These are phyloP conservation scores for Leptographium lundbergii DNA, from an alignment of 2,329 filamentous ascomycete genomes.

Conservation along the genomic window DNA sequence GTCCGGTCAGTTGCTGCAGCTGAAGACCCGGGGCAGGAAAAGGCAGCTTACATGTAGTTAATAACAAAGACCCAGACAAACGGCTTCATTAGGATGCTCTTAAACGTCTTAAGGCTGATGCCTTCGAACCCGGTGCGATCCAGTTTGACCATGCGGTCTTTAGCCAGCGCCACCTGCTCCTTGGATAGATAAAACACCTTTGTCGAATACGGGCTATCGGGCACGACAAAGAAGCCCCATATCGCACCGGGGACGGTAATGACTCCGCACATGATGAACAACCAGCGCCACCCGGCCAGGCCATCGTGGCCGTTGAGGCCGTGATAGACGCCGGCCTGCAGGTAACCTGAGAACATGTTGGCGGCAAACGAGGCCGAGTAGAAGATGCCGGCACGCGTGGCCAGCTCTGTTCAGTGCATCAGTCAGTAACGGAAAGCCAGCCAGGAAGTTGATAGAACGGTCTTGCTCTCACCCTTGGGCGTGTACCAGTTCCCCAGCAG, in stretches of 20 bases:
- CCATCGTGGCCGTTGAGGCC: constrained; percentile 3
- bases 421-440: neutral
- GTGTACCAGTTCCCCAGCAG: constrained; percentile 9
- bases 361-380: constrained; percentile 1
- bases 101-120: constrained; percentile 10
- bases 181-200: neutral
- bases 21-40: neutral
- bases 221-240: constrained; percentile 32
- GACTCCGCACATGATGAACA: constrained; percentile 40
- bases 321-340: constrained; percentile 39
- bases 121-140: constrained; percentile 9
- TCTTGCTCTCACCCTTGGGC: neutral
- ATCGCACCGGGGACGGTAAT: constrained; percentile 16
- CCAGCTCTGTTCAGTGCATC: neutral
- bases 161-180: neutral
- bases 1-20: neutral
- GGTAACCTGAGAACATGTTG: constrained; percentile 19
- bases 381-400: neutral
- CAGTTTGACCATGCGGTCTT: neutral
- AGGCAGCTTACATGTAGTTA: neutral
- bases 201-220: constrained; percentile 18
- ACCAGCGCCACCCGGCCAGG: constrained; percentile 23
- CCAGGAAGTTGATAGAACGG: neutral
- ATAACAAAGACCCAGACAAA: constrained; percentile 1
- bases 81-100: constrained; percentile 2